These are phyloP conservation scores for Ramaria sp. DNA, from an alignment of 768 basidiomycete genomes.

Conservation along the genomic window DNA sequence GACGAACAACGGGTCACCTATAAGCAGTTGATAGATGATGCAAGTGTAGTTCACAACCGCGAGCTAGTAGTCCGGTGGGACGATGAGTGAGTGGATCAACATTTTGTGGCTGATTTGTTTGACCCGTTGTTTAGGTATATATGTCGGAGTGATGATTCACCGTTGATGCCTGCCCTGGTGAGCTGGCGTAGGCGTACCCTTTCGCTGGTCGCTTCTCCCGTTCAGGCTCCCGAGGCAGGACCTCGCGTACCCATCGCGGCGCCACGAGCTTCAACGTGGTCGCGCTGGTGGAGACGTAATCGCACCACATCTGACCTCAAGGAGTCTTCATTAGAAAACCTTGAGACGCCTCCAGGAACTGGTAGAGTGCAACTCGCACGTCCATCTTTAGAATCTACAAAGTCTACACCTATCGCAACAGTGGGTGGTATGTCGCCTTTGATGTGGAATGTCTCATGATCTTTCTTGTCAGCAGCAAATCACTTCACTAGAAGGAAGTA, in stretches of 20 bases:
- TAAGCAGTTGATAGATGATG: slow-evolving; percentile 53
- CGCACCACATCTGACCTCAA: slow-evolving; percentile 14
- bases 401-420: slow-evolving; percentile 15
- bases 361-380: not conserved
- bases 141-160: slow-evolving; percentile 62
- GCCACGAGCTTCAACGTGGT: slow-evolving; percentile 52
- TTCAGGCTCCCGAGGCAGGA: not conserved
- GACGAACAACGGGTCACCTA: slow-evolving; percentile 54
- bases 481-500: not conserved
- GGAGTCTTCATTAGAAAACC: not conserved
- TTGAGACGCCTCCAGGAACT: slow-evolving; percentile 4
- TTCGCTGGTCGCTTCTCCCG: not conserved
- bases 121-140: slow-evolving; percentile 45
- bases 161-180: slow-evolving; percentile 62
- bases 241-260: not conserved
- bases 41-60: slow-evolving; percentile 45
- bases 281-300: slow-evolving; percentile 74
- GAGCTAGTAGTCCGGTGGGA: slow-evolving; percentile 68
- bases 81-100: slow-evolving; percentile 38
- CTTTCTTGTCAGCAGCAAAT: not conserved
- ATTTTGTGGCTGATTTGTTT: not conserved
- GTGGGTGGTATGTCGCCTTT: not conserved
- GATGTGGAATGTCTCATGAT: not conserved
- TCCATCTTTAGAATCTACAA: slow-evolving; percentile 16
- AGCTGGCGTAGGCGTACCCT: slow-evolving; percentile 45